Evolutionary conservation across 805 yeast genomes (phyloP), one percentile per base, ranked within the genome.

Genomic region (Metschnikowia vanudenii): DNA sequence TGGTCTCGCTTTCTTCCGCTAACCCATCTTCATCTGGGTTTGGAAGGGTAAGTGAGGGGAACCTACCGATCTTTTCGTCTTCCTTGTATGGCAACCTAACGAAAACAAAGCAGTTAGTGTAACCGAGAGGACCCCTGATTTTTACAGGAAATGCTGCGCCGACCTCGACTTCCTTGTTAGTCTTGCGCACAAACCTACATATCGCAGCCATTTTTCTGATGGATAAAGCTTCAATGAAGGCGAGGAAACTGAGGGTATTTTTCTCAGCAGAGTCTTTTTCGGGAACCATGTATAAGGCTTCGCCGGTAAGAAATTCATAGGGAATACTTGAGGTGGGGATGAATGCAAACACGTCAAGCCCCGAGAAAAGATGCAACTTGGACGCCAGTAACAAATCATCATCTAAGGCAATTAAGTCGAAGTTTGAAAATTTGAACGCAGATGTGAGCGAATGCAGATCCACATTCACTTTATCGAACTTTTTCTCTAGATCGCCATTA

Each of bases 81-180:
- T 88, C 96, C 36, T 77, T 75, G 62, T 78, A 87, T 1, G 96
- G 94, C 11, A 89, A 59, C 38, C 82, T 68, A 11, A 74, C 73
- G 52, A 82, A 59, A 1, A 76, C 64, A 44, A 88, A 72, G 0
- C 75, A 73, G 48, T 76, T 68, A 16, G 60, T 50, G 46, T 38
- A 50, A 4, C 43, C 42, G 1, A 37, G 41, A 4, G 57, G 38
- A 6, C 40, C 33, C 31, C 40, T 42, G 32, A 54, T 39, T 31
- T 41, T 46, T 18, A 50, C 60, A 0, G 94, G 95, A 12, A 73
- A 64, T 52, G 85, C 64, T 2, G 75, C 82, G 45, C 81, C 83
- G 24, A 76, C 54, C 19, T 65, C 65, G 4, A 82, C 76, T 33
- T 79, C 82, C 9, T 75, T 63, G 35, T 70, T 66, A 2, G 60